Percentiles rank a stretch among this genome's conserved stretches.
These are phyloP conservation scores for Leishmania lainsoni DNA, from an alignment of 208 protist species.

Conservation along the genomic window DNA sequence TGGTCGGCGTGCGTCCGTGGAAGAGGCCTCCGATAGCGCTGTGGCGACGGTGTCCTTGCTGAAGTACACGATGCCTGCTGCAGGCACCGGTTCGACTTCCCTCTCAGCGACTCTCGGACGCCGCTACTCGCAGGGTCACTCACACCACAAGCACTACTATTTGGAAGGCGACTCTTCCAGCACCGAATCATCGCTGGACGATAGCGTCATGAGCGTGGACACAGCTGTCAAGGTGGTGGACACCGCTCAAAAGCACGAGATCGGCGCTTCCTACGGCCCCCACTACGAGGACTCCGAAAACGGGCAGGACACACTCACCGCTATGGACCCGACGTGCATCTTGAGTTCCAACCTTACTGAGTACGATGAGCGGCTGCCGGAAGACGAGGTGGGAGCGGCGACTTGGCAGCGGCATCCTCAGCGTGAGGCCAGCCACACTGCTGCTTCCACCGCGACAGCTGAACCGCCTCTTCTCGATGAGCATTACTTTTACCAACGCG, in stretches of 20 bases:
- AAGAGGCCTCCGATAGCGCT: conserved; percentile 19
- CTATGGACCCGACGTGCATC: conserved; percentile 27
- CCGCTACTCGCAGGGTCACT: not conserved
- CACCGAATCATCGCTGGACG: conserved; percentile 11
- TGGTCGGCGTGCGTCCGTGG: not conserved
- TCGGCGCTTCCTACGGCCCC: not conserved
- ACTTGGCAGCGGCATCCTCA: not conserved
- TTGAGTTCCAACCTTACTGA: conserved; percentile 9
- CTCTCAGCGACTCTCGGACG: not conserved
- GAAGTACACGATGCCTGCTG: conserved; percentile 11
- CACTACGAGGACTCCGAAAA: conserved; percentile 13
- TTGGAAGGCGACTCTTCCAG: conserved; percentile 28
- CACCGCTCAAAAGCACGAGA: not conserved
- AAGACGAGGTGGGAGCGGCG: conserved; percentile 3
- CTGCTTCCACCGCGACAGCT: not conserved
- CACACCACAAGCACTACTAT: not conserved
- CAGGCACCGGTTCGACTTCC: not conserved
- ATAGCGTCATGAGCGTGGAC: not conserved
- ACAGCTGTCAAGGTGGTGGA: not conserved
- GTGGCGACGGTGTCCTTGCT: conserved; percentile 11
- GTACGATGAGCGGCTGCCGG: not conserved
- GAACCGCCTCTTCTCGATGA: conserved; percentile 12
- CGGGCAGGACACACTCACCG: conserved; percentile 10
- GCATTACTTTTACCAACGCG: conserved; percentile 74
- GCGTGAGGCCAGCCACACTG: not conserved